Percentiles rank a stretch among this genome's conserved stretches.
Evolutionary conservation across 2,329 filamentous ascomycete species (phyloP).

Genomic region (Apiospora koreana): DNA sequence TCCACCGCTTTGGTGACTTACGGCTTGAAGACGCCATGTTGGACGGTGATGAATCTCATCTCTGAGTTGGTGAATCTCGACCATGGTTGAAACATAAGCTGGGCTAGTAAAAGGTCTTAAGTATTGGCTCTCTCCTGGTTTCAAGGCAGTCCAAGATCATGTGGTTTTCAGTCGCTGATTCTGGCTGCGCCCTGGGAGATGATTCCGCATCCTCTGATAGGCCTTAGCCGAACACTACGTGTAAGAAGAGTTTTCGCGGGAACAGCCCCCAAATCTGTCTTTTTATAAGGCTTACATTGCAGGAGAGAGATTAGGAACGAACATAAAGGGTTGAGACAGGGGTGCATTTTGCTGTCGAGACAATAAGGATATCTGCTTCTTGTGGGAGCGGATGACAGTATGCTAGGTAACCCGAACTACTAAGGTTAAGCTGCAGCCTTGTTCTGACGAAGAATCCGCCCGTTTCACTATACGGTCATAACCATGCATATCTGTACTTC

Average conservation of each 20-base stretch:
- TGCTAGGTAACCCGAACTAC: not conserved
- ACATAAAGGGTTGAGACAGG: not conserved
- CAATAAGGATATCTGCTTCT: not conserved
- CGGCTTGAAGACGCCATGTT: not conserved
- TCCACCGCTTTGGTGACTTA: constrained; percentile 8
- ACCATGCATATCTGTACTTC: not conserved
- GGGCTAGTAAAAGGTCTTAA: not conserved
- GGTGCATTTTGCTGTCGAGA: not conserved
- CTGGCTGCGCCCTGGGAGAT: not conserved
- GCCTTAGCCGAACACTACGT: not conserved
- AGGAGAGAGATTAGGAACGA: not conserved
- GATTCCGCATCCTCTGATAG: not conserved
- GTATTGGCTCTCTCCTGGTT: not conserved
- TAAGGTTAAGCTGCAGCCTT: not conserved
- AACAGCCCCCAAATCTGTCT: not conserved
- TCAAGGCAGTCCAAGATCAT: not conserved
- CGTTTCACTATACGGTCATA: not conserved
- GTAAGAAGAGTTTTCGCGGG: not conserved
- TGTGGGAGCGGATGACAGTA: not conserved
- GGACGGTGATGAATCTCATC: not conserved
- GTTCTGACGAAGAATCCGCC: not conserved
- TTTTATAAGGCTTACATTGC: not conserved
- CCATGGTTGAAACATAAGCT: not conserved
- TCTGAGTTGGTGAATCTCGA: not conserved
- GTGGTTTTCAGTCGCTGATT: not conserved